Base-by-base conservation (phyloP, 139 green algal genomes). In the Raphidocelis subcapitata region DNA sequence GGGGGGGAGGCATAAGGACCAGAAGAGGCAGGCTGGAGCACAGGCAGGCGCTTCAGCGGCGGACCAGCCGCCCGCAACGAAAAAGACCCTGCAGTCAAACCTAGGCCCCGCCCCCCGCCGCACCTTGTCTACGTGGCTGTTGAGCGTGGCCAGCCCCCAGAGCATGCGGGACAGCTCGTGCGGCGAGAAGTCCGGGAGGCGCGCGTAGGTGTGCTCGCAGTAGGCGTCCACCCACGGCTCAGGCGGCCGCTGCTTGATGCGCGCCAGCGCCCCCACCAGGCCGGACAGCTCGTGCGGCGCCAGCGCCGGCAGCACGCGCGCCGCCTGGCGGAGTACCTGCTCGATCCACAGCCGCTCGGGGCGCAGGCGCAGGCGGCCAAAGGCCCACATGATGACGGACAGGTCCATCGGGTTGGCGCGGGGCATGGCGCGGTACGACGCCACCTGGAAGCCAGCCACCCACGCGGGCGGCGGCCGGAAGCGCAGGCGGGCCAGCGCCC, bases 401-500 rank as follows among this genome's bases (percentile, higher is more conserved):
- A 41, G 29, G 31, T 51, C 60, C 29, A 20, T 12, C 32, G 60
- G 14, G 32, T 41, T 28, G 32, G 12, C 37, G 15, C 60, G 29
- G 14, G 31, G 24, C 47, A 77, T 72, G 15, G 59, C 33, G 32
- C 72, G 60, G 72, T 57, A 77, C 23, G 46, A 57, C 4, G 72
- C 72, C 3, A 77, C 72, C 44, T 77, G 62, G 35, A 64, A 77
- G 62, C 51, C 67, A 0, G 72, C 72, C 32, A 77, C 16, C 72
- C 72, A 77, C 54, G 5, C 24, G 24, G 54, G 54, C 54, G 24
- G 54, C 47, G 67, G 62, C 24, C 47, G 60, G 31, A 41, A 67
- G 46, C 28, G 5, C 60, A 15, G 72, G 62, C 62, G 47, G 26
- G 72, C 72, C 32, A 77, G 37, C 26, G 46, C 69, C 46, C 46